Percentiles rank a stretch among this genome's conserved stretches.
Conservation (phyloP, 768 basidiomycete genomes). For the Mycena filopes region DNA sequence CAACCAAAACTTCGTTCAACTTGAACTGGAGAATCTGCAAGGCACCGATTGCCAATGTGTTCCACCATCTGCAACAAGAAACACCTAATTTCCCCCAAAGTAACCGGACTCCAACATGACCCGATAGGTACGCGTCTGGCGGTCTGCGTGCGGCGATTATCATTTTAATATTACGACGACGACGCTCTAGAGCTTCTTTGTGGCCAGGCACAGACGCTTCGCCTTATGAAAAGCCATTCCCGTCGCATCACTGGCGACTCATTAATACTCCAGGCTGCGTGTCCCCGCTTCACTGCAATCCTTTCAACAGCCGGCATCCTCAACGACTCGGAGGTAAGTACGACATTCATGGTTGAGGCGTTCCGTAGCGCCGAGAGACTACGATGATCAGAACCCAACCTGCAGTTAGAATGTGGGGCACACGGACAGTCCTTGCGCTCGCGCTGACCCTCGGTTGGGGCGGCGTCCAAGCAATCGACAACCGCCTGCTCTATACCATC, state of each 20-base stretch:
- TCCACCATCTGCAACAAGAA: too few relatives aligned
- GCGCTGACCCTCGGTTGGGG: too few relatives aligned
- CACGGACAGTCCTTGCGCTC: background rate
- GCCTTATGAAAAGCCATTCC: too few relatives aligned
- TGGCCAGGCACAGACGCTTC: too few relatives aligned
- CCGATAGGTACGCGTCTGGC: background rate
- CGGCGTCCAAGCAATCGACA: constrained; percentile 12
- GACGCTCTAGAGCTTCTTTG: background rate
- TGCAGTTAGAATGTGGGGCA: background rate
- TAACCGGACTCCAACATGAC: background rate
- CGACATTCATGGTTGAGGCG: background rate
- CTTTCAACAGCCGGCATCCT: too few relatives aligned
- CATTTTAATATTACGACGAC: background rate
- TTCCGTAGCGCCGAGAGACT: background rate
- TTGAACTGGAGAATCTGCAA: too few relatives aligned
- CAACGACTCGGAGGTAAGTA: too few relatives aligned
- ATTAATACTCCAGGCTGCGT: too few relatives aligned
- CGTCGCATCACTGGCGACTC: too few relatives aligned
- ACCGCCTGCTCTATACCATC: constrained; percentile 18
- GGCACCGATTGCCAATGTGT: too few relatives aligned
- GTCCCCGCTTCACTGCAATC: too few relatives aligned
- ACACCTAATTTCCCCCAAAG: background rate
- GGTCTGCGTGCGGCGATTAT: background rate
- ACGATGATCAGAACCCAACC: background rate
- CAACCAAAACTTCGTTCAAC: too few relatives aligned